Percentiles rank a stretch among this genome's conserved stretches.
Evolutionary conservation across 1,284 basidiomycete genomes (phyloP).

Genomic region (Moesziomyces sp.): DNA sequence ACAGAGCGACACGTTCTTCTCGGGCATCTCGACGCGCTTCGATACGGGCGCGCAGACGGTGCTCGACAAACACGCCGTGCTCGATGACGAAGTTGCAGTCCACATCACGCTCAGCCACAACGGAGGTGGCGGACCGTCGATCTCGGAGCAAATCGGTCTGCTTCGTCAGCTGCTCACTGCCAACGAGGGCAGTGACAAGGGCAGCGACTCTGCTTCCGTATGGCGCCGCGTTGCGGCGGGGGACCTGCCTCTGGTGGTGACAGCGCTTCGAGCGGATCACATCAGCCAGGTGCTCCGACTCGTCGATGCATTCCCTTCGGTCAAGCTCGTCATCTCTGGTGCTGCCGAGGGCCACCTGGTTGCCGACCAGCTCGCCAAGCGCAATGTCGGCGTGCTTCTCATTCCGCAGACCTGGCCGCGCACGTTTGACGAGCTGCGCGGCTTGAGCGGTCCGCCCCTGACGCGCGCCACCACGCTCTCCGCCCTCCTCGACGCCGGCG

Average conservation of each 20-base stretch:
- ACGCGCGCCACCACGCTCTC: constrained; percentile 76
- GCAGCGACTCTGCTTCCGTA: constrained; percentile 70
- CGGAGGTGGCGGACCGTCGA: constrained; percentile 69
- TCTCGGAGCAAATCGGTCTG: constrained; percentile 78
- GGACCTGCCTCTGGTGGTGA: constrained; percentile 76
- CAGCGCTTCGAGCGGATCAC: constrained; percentile 77
- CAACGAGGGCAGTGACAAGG: constrained; percentile 67
- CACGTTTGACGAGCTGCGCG: constrained; percentile 78
- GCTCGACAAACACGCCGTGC: constrained; percentile 75
- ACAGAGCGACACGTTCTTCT: constrained; percentile 69
- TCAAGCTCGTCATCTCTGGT: constrained; percentile 75
- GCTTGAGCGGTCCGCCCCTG: constrained; percentile 80
- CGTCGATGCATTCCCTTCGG: constrained; percentile 77
- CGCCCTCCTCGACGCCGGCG: constrained; percentile 75
- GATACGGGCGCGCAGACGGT: constrained; percentile 36
- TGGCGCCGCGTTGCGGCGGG: constrained; percentile 67
- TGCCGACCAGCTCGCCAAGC: constrained; percentile 76
- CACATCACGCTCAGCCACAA: constrained; percentile 75
- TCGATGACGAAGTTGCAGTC: constrained; percentile 77
- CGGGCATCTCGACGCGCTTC: constrained; percentile 70
- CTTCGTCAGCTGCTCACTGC: constrained; percentile 75
- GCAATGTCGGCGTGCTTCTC: constrained; percentile 79
- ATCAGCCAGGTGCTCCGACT: constrained; percentile 80
- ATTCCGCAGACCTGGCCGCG: constrained; percentile 74
- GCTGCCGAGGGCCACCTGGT: constrained; percentile 78